Base-by-base conservation (phyloP, 1,284 basidiomycete genomes). In the Heterobasidion parviporum region DNA sequence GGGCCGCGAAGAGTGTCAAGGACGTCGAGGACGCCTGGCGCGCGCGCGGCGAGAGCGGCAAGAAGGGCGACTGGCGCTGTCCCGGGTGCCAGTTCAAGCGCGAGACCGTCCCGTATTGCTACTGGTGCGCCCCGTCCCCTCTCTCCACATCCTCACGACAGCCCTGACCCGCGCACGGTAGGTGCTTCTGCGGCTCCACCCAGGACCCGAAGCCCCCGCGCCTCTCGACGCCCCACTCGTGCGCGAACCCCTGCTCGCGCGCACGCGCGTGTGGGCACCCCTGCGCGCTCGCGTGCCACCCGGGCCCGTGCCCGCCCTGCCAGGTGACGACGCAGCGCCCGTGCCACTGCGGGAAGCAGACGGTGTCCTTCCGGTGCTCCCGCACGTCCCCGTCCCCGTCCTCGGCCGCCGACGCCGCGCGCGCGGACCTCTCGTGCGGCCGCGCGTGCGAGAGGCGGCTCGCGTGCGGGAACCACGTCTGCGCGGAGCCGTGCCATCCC, bases 1-100 rank as follows among this genome's bases (percentile, higher is more conserved):
- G 91, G 91, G 89, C 88, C 0, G 72, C 75, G 35, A 91, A 85
- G 75, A 91, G 81, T 63, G 85, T 90, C 47, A 89, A 86, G 63
- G 89, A 91, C 8, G 65, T 89, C 5, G 74, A 74, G 54, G 88
- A 88, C 60, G 90, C 92, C 0, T 90, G 85, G 77, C 74, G 81
- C 1, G 84, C 83, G 2, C 72, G 92, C 58, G 86, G 87, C 1
- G 88, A 92, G 59, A 41, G 12, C 26, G 73, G 75, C 34, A 74
- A 74, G 52, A 74, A 75, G 34, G 85, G 85, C 1, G 87, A 92
- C 64, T 94, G 92, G 92, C 76, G 86, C 56, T 95, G 92, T 68
- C 92, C 92, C 0, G 92, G 91, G 0, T 95, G 92, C 72, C 92
- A 93, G 65, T 82, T 82, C 3, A 86, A 84, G 59, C 75, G 92